Base-by-base conservation (phyloP, 495 filamentous ascomycete genomes). In the Aspergillus incahuasiensis region DNA sequence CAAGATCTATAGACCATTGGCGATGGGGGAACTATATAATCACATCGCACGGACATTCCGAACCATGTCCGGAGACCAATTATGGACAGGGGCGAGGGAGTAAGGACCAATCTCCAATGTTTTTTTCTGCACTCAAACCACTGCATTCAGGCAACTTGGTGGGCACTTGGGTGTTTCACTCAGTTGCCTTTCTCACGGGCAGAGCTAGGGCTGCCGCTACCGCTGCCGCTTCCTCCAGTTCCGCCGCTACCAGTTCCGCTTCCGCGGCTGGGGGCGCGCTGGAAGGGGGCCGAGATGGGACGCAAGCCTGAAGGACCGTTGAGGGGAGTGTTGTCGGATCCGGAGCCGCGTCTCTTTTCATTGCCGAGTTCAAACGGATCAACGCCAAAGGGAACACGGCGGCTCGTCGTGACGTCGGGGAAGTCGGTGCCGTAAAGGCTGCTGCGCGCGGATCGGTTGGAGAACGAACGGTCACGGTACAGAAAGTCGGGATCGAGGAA, bases 171-270 rank as follows among this genome's bases (percentile, higher is more conserved):
- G 6, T 2, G 6, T n/a, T 48, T 15, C 46, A 22, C 51, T 56
- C 40, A 64, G 48, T 56, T 58, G 16, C 59, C 61, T 56, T 69
- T 70, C 41, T 68, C 72, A 48, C 63, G 67, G 4, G 64, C 61
- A 54, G 74, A 76, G 55, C 67, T 68, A 40, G 77, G 75, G 68
- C 76, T 78, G 52, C 71, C 74, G 57, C 68, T 76, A 30, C 71
- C 71, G 54, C 73, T 76, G 19, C 71, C 61, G 51, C 66, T 73
- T 48, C 67, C 70, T 35, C 73, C 71, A 59, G 76, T 77, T 28
- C 69, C 62, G 20, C 72, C 62, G 43, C 73, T 77, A 18, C 71
- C 76, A 56, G 71, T 72, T 39, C 74, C 76, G 61, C 76, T 79
- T 40, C 67, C 69, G 51, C 71, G 72, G 56, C 74, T 76, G 30